phyloP scores from a whole-genome alignment of 2,329 filamentous ascomycete genomes.

The Alternaria triticimaculans region DNA sequence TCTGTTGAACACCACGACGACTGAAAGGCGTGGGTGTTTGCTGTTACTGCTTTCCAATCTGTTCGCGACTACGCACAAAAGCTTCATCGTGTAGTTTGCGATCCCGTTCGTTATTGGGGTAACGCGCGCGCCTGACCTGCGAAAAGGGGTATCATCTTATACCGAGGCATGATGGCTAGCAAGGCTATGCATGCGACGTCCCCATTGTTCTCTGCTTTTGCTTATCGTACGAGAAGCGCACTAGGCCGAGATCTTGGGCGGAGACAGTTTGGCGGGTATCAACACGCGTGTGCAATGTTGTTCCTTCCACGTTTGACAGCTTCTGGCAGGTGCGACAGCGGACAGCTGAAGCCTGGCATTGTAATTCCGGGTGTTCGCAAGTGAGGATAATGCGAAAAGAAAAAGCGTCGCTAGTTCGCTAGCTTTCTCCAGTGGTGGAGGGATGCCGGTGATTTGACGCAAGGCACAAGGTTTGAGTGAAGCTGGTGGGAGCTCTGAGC shows the following conservation, averaged over 20 bases:
- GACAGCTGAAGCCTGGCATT: background rate
- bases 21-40: background rate
- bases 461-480: background rate
- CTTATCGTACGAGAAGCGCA: background rate
- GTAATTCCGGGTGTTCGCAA: background rate
- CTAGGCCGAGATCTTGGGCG: background rate
- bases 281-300: background rate
- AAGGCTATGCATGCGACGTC: background rate
- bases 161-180: background rate
- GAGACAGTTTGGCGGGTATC: background rate
- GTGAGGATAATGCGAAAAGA: background rate
- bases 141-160: background rate
- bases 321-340: background rate
- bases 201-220: background rate
- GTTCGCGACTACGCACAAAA: background rate
- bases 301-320: background rate
- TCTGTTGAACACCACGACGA: background rate
- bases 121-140: background rate
- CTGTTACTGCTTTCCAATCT: accelerated
- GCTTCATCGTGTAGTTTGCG: background rate
- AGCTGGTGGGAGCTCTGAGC: background rate
- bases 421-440: accelerated
- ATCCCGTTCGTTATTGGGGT: background rate
- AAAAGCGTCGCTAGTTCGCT: background rate
- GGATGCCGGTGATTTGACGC: background rate